phyloP scores from a whole-genome alignment of 2,329 filamentous ascomycete genomes.

The Aquanectria penicillioides region DNA sequence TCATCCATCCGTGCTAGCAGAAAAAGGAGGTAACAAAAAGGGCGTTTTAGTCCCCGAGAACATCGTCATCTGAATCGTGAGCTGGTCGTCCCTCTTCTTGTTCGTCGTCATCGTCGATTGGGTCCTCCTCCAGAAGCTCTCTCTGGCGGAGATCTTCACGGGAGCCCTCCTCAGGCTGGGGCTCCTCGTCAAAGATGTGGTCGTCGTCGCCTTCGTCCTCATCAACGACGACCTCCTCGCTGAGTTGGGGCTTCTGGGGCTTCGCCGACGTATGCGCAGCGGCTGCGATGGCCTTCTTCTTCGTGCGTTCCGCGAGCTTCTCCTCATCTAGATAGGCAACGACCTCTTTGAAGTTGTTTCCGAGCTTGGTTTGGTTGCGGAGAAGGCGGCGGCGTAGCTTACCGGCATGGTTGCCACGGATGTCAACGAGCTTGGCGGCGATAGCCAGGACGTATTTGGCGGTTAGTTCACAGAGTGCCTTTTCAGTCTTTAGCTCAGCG shows the following conservation, averaged over 20 bases:
- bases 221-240: constrained; percentile 59
- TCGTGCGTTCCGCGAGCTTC: constrained; percentile 59
- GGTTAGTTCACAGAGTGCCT: constrained; percentile 85
- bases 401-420: constrained; percentile 65
- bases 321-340: constrained; percentile 81
- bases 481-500: constrained; percentile 80
- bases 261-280: constrained; percentile 38
- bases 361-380: constrained; percentile 83
- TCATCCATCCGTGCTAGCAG: not conserved
- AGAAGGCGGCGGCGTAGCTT: constrained; percentile 77
- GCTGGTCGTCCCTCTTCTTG: constrained; percentile 42
- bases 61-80: constrained; percentile 55
- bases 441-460: constrained; percentile 87
- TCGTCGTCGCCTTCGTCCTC: constrained; percentile 52
- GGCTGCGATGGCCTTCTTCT: constrained; percentile 49
- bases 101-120: constrained; percentile 49
- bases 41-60: constrained; percentile 55
- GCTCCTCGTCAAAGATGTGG: constrained; percentile 58
- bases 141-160: constrained; percentile 65
- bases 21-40: not conserved
- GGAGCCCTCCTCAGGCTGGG: constrained; percentile 67
- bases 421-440: constrained; percentile 78
- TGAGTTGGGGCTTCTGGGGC: constrained; percentile 48
- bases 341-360: constrained; percentile 86
- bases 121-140: constrained; percentile 64